A percentile compares a stretch with the other conserved stretches of the same genome.
Evolutionary conservation across 257 asterid species (phyloP).

Genomic region (Knoxia roxburghii): DNA sequence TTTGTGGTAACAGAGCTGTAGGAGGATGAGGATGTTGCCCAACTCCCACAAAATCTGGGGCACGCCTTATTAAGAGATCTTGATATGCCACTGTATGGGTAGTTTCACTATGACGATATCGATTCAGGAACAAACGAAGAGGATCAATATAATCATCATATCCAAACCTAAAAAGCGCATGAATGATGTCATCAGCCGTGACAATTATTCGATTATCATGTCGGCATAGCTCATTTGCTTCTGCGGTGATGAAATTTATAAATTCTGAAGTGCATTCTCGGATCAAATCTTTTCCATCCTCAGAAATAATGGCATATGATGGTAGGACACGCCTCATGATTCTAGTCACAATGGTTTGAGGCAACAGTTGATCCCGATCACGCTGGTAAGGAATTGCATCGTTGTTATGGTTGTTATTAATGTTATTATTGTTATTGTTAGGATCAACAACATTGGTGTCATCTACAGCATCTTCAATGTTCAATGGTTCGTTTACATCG

Average conservation of each 20-base stretch:
- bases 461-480: not conserved
- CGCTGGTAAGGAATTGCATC: not conserved
- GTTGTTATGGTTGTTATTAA: not conserved
- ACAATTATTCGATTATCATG: conserved; percentile 26
- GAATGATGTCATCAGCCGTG: conserved; percentile 29
- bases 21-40: too few species aligned
- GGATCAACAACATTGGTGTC: not conserved
- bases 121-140: too few species aligned
- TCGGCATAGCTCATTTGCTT: conserved; percentile 28
- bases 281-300: conserved; percentile 25
- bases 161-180: conserved; percentile 23
- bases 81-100: too few species aligned
- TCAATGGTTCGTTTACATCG: not conserved
- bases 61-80: too few species aligned
- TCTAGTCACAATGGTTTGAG: conserved; percentile 19
- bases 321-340: conserved; percentile 33
- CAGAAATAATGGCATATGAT: conserved; percentile 24
- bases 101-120: too few species aligned
- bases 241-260: conserved; percentile 26
- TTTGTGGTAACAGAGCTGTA: too few species aligned
- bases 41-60: too few species aligned
- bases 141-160: conserved; percentile 22
- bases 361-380: conserved; percentile 16
- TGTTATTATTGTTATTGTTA: not conserved
- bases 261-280: conserved; percentile 36